Evolutionary conservation across 78 protist species (phyloP), one percentile per base, ranked within the genome.

Genomic region (Dictyostelium firmibasis): DNA sequence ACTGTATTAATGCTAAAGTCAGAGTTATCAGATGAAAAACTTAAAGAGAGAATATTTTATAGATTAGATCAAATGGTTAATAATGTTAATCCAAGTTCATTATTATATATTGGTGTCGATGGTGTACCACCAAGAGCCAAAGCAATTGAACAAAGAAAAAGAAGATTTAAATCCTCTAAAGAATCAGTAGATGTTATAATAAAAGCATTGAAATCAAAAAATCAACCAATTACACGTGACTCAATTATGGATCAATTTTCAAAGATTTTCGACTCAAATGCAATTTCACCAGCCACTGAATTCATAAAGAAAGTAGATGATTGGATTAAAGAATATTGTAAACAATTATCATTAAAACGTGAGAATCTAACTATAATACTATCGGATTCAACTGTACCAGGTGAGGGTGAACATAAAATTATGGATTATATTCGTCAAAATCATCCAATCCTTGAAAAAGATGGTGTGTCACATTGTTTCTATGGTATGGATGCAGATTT

Each of bases 121-220:
- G 99, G 99, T 4, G 98, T 97, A 10, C 99, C 99, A 23, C 99
- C 99, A 13, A 84, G 99, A 5, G 99, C 99, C 3, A 99, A 99
- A 81, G 97, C 98, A 96, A 98, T 95, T 64, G 98, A 98, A 92
- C 99, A 98, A 86, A 82, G 99, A 23, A 64, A 96, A 14, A 97
- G 99, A 5, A 98, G 99, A 35, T 99, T 99, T 95, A 43, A 96
- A 4, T 60, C 98, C 0, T 50, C 83, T 2, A 79, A 81, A 47
- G 94, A 89, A 2, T 1, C 57, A 2, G 31, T 29, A 4, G 94
- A 89, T 43, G 99, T 98, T 0, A 70, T 88, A 44, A 69, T 41
- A 0, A 83, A 57, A 33, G 4, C 1, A 72, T 33, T 62, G 41
- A 53, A 78, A 62, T 60, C 41, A 23, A 36, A 67, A 36, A 27